phyloP scores from a whole-genome alignment of 768 basidiomycete species.

The Pulveroboletus sp. region DNA sequence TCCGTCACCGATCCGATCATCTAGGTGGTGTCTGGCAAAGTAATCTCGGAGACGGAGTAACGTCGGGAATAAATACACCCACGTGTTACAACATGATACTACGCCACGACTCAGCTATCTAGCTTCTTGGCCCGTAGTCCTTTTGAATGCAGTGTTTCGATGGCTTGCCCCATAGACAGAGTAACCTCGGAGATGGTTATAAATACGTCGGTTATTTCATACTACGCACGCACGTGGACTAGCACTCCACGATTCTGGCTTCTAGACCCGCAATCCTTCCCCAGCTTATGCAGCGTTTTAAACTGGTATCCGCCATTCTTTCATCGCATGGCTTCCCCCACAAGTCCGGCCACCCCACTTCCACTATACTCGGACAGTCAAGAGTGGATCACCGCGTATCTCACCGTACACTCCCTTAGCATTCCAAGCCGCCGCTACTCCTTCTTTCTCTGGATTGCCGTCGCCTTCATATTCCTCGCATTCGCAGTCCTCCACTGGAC shows the following conservation, averaged over 20 bases:
- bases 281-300: neutral
- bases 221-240: too few relatives aligned
- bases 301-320: neutral
- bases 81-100: too few relatives aligned
- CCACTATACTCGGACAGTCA: conserved; percentile 42
- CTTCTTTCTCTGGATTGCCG: conserved; percentile 56
- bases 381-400: conserved; percentile 55
- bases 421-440: conserved; percentile 50
- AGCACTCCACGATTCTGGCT: too few relatives aligned
- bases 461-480: conserved; percentile 40
- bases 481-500: conserved; percentile 43
- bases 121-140: too few relatives aligned
- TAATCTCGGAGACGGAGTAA: conserved; percentile 6
- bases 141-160: too few relatives aligned
- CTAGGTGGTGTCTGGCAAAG: conserved; percentile 46
- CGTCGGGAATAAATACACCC: neutral
- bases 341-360: conserved; percentile 32
- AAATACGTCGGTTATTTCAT: too few relatives aligned
- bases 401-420: conserved; percentile 54
- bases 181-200: too few relatives aligned
- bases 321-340: conserved; percentile 36
- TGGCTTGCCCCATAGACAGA: too few relatives aligned
- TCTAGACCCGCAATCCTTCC: too few relatives aligned
- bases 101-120: too few relatives aligned
- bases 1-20: neutral